A percentile compares a stretch with the other conserved stretches of the same genome.
These are phyloP conservation scores for Raddia distichophylla DNA, from an alignment of 176 grass and related monocot species.

Conservation along the genomic window DNA sequence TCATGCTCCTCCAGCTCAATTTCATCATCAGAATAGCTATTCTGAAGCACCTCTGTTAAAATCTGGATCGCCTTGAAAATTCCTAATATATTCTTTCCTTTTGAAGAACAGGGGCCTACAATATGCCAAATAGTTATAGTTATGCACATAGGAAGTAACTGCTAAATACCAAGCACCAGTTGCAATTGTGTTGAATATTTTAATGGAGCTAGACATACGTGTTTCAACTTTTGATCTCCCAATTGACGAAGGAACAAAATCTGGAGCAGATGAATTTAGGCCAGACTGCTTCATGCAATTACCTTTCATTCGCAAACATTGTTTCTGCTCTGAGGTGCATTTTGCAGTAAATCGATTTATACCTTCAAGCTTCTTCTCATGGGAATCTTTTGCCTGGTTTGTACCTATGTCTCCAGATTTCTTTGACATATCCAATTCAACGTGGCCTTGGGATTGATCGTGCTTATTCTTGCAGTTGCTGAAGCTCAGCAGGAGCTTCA, in stretches of 20 bases:
- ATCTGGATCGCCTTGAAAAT: conserved; percentile 45
- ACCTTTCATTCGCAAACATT: conserved; percentile 26
- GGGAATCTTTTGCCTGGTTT: conserved; percentile 8
- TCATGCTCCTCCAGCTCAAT: conserved; percentile 47
- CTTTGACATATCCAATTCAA: conserved; percentile 12
- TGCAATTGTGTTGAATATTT: conserved; percentile 27
- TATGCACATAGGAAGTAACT: conserved; percentile 14
- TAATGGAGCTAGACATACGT: conserved; percentile 37
- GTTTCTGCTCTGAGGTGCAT: conserved; percentile 28
- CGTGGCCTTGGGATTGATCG: conserved; percentile 15
- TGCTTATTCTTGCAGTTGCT: conserved; percentile 17
- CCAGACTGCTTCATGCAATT: conserved; percentile 36
- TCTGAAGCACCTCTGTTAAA: conserved; percentile 38
- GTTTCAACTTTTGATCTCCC: conserved; percentile 29
- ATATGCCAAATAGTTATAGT: not conserved
- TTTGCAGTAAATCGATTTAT: conserved; percentile 1
- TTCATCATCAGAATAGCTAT: conserved; percentile 38
- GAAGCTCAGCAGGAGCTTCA: not conserved
- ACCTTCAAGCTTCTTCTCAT: conserved; percentile 34
- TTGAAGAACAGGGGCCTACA: conserved; percentile 46
- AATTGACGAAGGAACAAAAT: conserved; percentile 46
- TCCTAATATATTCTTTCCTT: conserved; percentile 19
- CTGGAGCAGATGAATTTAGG: conserved; percentile 48
- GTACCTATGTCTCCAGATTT: conserved; percentile 36
- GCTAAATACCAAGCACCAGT: not conserved